phyloP scores from a whole-genome alignment of 2,329 filamentous ascomycete genomes.

The Sporothrix brunneoviolacea region DNA sequence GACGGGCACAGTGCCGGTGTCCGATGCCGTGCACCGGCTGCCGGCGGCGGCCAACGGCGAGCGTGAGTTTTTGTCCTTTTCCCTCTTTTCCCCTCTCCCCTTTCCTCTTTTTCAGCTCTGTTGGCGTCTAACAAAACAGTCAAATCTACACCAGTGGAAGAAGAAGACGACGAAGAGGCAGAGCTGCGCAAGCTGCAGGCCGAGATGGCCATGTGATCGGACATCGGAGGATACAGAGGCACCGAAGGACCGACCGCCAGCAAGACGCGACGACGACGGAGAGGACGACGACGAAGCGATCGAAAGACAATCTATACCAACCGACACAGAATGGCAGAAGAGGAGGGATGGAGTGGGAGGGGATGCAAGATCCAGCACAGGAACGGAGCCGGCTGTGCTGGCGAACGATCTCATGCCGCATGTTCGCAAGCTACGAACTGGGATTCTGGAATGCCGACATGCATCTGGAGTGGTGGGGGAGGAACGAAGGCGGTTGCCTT shows the following conservation, averaged over 20 bases:
- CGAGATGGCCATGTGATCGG: conserved; percentile 84
- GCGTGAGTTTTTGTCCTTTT: conserved; percentile 49
- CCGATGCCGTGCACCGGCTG: conserved; percentile 69
- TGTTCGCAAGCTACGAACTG: too few relatives aligned
- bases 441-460: not conserved
- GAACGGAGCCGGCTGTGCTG: too few relatives aligned
- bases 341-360: too few relatives aligned
- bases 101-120: too few relatives aligned
- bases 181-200: conserved; percentile 89
- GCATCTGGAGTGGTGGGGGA: not conserved
- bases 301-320: too few relatives aligned
- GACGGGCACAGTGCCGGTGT: conserved; percentile 76
- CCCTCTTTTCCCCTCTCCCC: not conserved
- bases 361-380: too few relatives aligned
- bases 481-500: not conserved
- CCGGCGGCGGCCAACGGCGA: conserved; percentile 69
- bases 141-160: conserved; percentile 45
- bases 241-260: not conserved
- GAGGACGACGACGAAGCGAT: too few relatives aligned
- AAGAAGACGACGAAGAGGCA: conserved; percentile 93
- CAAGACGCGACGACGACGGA: too few relatives aligned
- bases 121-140: conserved; percentile 30
- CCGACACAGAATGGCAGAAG: too few relatives aligned
- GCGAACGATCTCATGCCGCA: too few relatives aligned
- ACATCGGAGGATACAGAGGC: not conserved